phyloP scores from a whole-genome alignment of 139 green algal species.

The Raphidocelis subcapitata region DNA sequence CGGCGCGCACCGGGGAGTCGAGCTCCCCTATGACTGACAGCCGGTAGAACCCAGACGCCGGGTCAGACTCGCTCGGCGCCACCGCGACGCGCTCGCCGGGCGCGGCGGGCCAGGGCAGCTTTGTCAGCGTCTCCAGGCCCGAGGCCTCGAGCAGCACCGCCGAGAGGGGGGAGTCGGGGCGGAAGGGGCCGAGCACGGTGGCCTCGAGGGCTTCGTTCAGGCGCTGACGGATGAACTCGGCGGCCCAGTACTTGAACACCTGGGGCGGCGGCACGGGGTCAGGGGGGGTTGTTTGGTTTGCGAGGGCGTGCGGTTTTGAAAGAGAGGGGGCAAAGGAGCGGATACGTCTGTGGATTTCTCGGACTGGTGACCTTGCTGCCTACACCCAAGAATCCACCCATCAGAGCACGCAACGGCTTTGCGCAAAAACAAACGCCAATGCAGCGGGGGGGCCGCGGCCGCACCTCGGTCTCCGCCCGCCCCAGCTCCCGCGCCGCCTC shows the following conservation, averaged over 20 bases:
- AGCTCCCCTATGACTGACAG: background rate
- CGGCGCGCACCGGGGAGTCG: background rate
- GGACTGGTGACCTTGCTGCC: too few relatives aligned
- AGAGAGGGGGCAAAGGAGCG: too few relatives aligned
- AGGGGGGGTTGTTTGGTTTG: constrained; percentile 18
- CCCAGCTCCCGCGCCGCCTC: constrained; percentile 29
- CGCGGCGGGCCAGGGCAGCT: constrained; percentile 13
- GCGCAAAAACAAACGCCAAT: too few relatives aligned
- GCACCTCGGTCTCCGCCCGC: constrained; percentile 47
- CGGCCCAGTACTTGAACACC: constrained; percentile 45
- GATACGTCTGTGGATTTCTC: too few relatives aligned
- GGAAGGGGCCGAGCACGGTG: constrained; percentile 63
- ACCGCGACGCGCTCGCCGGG: background rate
- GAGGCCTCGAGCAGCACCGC: constrained; percentile 60
- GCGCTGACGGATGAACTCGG: constrained; percentile 61
- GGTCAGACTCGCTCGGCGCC: background rate
- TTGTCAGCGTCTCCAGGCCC: constrained; percentile 62
- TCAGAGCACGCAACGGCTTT: too few relatives aligned
- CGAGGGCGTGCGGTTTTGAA: too few relatives aligned
- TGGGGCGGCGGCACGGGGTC: background rate
- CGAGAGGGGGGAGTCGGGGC: constrained; percentile 55
- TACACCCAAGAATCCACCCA: too few relatives aligned
- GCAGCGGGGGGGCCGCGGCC: too few relatives aligned
- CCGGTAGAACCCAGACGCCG: background rate
- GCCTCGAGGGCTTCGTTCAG: constrained; percentile 36